phyloP scores from a whole-genome alignment of 1,139 yeast species.

The Yamadazyma pseudoaaseri region DNA sequence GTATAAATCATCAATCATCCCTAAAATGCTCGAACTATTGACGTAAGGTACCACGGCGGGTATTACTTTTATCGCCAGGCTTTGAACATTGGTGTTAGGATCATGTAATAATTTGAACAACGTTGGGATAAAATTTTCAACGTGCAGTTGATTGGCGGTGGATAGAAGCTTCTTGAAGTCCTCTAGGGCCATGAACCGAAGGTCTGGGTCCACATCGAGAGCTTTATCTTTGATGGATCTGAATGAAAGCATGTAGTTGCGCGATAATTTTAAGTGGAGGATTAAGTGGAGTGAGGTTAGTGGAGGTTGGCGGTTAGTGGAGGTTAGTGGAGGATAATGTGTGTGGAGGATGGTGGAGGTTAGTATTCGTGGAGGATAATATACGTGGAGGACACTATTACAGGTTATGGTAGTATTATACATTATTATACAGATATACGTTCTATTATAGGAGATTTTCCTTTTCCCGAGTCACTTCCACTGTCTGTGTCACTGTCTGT shows the following conservation, averaged over 20 bases:
- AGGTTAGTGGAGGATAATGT: too few species aligned
- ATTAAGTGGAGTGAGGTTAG: too few species aligned
- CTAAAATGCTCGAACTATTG: slow-evolving; percentile 22
- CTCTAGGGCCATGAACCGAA: slow-evolving; percentile 83
- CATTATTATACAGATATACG: slow-evolving; percentile 17
- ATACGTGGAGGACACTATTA: too few species aligned
- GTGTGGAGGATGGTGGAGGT: too few species aligned
- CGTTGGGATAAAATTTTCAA: slow-evolving; percentile 46
- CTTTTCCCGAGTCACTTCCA: too few species aligned
- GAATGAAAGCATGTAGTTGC: slow-evolving; percentile 18
- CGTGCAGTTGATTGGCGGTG: slow-evolving; percentile 21
- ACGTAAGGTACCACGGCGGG: slow-evolving; percentile 36
- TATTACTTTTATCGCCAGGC: slow-evolving; percentile 67
- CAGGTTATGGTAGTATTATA: too few species aligned
- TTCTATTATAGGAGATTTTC: slow-evolving; percentile 16
- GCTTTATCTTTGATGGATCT: slow-evolving; percentile 45
- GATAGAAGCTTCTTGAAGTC: slow-evolving; percentile 58
- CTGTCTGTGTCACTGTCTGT: slow-evolving; percentile 3
- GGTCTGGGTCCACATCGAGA: slow-evolving; percentile 74
- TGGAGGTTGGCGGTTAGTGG: too few species aligned
- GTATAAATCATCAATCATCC: slow-evolving; percentile 21
- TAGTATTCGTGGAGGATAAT: too few species aligned
- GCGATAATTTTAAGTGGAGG: too few species aligned
- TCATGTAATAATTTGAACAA: slow-evolving; percentile 59
- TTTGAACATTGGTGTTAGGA: slow-evolving; percentile 72